Conservation (phyloP, 129 eudicot genomes). For the Escallonia rubra region DNA sequence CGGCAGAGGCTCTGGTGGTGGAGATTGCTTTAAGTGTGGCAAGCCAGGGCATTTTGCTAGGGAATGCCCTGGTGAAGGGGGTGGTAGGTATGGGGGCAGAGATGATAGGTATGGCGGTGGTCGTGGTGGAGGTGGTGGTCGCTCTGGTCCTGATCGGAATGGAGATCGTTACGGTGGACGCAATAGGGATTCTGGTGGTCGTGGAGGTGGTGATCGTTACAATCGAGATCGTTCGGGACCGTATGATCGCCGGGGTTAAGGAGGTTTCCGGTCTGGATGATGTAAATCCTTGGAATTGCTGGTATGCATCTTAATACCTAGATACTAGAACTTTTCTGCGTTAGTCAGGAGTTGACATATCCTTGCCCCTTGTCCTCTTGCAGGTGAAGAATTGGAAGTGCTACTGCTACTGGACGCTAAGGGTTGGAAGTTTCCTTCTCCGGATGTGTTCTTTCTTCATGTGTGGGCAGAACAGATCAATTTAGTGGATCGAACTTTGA, state of each 20-base stretch:
- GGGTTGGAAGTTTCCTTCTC: slow-evolving; percentile 22
- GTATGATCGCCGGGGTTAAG: slow-evolving; percentile 74
- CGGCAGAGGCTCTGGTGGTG: slow-evolving; percentile 73
- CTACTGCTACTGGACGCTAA: slow-evolving; percentile 33
- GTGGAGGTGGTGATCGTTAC: slow-evolving; percentile 77
- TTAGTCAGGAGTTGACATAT: slow-evolving; percentile 12
- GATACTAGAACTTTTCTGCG: neutral
- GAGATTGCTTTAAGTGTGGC: slow-evolving; percentile 93
- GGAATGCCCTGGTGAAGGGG: slow-evolving; percentile 91
- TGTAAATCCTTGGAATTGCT: slow-evolving; percentile 11
- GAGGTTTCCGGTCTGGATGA: slow-evolving; percentile 42
- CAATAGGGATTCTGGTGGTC: slow-evolving; percentile 65
- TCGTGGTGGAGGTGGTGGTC: slow-evolving; percentile 70
- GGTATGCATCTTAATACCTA: slow-evolving; percentile 10
- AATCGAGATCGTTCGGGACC: slow-evolving; percentile 95
- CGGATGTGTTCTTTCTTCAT: slow-evolving; percentile 36
- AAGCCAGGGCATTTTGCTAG: slow-evolving; percentile 99
- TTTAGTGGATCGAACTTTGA: slow-evolving; percentile 44
- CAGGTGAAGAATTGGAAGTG: slow-evolving; percentile 39
- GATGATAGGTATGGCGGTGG: slow-evolving; percentile 78
- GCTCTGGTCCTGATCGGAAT: slow-evolving; percentile 78
- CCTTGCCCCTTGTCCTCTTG: slow-evolving; percentile 8
- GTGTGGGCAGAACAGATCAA: slow-evolving; percentile 31
- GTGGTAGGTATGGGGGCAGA: slow-evolving; percentile 62
- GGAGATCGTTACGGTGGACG: slow-evolving; percentile 83